Percentiles rank a stretch among this genome's conserved stretches.
phyloP scores from a whole-genome alignment of 2,329 filamentous ascomycete genomes.

The Verticillium nubilum region DNA sequence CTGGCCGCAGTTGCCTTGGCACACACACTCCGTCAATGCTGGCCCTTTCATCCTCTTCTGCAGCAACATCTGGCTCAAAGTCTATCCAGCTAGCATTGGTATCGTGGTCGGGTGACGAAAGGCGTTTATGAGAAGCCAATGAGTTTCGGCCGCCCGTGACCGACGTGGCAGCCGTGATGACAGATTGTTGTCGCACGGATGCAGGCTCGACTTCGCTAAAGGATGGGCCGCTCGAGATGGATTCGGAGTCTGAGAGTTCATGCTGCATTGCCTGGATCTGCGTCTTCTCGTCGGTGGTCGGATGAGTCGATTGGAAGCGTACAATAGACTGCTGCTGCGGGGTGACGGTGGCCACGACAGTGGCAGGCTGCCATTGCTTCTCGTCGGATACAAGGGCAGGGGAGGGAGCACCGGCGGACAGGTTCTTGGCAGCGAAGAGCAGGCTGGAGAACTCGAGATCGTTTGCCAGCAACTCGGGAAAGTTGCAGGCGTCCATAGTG shows the following conservation, averaged over 20 bases:
- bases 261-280: conserved; percentile 10
- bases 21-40: neutral
- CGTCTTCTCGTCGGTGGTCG: conserved; percentile 6
- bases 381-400: conserved; percentile 24
- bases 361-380: conserved; percentile 7
- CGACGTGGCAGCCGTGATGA: conserved; percentile 34
- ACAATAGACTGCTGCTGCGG: neutral
- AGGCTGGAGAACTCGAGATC: conserved; percentile 45
- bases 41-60: neutral
- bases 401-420: conserved; percentile 46
- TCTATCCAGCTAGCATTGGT: conserved; percentile 14
- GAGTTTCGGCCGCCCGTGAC: conserved; percentile 27
- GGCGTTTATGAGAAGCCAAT: conserved; percentile 15
- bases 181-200: conserved; percentile 28
- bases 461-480: conserved; percentile 50
- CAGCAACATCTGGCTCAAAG: conserved; percentile 11
- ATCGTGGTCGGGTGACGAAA: conserved; percentile 6
- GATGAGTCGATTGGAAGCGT: neutral
- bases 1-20: neutral
- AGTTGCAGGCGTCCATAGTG: conserved; percentile 33
- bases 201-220: conserved; percentile 28
- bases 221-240: conserved; percentile 26
- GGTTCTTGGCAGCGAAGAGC: conserved; percentile 43
- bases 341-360: neutral
- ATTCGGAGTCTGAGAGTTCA: conserved; percentile 15